Evolutionary conservation across 306 rosid genomes (phyloP).

Genomic region (Datisca glomerata): DNA sequence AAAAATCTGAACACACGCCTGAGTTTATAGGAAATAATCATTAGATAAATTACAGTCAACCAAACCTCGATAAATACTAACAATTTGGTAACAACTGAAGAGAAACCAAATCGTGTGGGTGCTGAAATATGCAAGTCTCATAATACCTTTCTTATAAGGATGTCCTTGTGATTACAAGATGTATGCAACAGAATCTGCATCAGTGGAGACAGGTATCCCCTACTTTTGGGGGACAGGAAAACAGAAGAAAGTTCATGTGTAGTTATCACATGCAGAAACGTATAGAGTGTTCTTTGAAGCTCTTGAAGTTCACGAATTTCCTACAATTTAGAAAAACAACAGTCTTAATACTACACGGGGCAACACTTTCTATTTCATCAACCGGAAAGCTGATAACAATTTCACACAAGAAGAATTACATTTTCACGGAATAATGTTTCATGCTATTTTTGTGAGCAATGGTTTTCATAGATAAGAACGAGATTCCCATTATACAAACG

Average conservation of each 20-base stretch:
- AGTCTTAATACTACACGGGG: too few species aligned
- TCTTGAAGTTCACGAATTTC: constrained; percentile 95
- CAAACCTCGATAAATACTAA: too few species aligned
- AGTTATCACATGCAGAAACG: constrained; percentile 85
- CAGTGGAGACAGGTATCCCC: constrained; percentile 53
- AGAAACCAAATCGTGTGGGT: too few species aligned
- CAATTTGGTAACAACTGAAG: too few species aligned
- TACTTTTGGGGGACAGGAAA: constrained; percentile 77
- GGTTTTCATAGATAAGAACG: too few species aligned
- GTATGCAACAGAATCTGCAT: constrained; percentile 77
- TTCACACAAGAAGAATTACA: too few species aligned
- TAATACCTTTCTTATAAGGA: constrained; percentile 78
- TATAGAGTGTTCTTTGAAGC: constrained; percentile 70
- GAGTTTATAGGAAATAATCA: constrained; percentile 10
- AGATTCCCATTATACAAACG: too few species aligned
- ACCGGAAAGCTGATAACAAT: too few species aligned
- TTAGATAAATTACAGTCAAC: constrained; percentile 8
- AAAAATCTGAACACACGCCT: constrained; percentile 95
- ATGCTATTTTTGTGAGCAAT: too few species aligned
- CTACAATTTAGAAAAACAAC: too few species aligned
- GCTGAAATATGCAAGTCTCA: constrained; percentile 10
- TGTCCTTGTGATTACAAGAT: constrained; percentile 82
- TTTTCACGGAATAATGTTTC: too few species aligned
- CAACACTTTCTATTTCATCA: too few species aligned
- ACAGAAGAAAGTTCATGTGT: constrained; percentile 68